Conservation (phyloP, 371 early-diverging fungal genomes). For the Scutellospora calospora region DNA sequence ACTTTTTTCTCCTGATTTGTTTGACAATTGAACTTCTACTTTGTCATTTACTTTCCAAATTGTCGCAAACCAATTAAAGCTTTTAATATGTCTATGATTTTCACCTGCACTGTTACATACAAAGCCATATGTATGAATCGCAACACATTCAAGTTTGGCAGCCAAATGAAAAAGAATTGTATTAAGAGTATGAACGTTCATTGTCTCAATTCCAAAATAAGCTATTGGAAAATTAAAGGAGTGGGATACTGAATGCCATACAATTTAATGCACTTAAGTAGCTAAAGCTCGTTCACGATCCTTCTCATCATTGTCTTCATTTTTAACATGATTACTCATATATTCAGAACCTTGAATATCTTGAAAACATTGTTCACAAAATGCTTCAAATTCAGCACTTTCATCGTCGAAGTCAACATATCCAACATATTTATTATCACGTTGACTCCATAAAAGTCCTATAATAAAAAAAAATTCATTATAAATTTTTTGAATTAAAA, state of each 20-base stretch:
- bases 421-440: neutral
- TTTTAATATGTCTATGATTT: conserved; percentile 3
- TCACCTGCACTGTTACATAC: neutral
- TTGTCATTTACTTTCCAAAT: neutral
- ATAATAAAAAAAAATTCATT: neutral
- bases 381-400: neutral
- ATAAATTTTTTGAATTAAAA: neutral
- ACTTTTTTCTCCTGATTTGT: neutral
- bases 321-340: neutral
- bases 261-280: conserved; percentile 11
- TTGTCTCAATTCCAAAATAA: conserved; percentile 17
- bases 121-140: neutral
- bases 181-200: neutral
- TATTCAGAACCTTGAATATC: neutral
- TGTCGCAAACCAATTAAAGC: conserved; percentile 7
- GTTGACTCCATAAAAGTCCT: conserved; percentile 7
- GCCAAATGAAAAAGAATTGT: neutral
- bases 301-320: neutral
- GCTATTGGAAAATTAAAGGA: neutral
- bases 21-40: neutral
- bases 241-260: conserved; percentile 1
- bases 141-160: neutral
- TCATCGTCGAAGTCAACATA: conserved; percentile 15
- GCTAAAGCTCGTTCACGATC: neutral
- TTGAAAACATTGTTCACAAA: neutral